Base-by-base conservation (phyloP, 2,329 filamentous ascomycete species). In the Lachnellula hyalina region DNA sequence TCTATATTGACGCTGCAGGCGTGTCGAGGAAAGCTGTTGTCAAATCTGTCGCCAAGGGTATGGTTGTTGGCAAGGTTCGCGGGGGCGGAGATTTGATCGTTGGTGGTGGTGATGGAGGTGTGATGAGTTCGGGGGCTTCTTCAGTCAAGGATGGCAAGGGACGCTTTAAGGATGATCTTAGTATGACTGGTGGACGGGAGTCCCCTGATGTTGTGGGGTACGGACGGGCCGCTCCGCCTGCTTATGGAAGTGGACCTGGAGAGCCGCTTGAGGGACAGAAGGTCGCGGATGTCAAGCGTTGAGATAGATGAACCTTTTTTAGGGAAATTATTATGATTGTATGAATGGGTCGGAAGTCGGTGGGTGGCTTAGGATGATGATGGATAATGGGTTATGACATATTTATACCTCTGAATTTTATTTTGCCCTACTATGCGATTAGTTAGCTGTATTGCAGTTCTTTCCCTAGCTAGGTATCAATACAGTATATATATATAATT, bases 1-100 rank as follows among this genome's bases (percentile, higher is more conserved):
- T 99, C 34, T 99, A 99, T 69, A 96, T 99, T 57, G 94, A 99
- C 65, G 93, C 95, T 1, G 87, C 92, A 0, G 94, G 94, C 36
- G 94, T 99, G 1, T 96, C 89, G 53, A 81, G 94, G 42, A 84
- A 86, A 58, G 94, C 94, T 0, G 84, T 99, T 44, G 82, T 99
- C 68, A 99, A 96, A 77, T 90, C 87, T 42, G 94, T 97, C 1
- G 94, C 92, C 19, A 96, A 96, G 76, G 91, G 94, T 41, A 97
- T 99, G 94, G 86, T 95, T 0, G 85, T 95, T 5, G 90, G 90
- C 36, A 85, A 84, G 61, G 89, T 93, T 48, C 82, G 83, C 55
- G 86, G 85, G 38, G 88, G 87, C 4, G 83, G 87, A 2, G 82
- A 90, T 62, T 77, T 90, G 19, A 79, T 93, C 48, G 85, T 92